phyloP scores from a whole-genome alignment of 129 eudicot genomes.

The Lactuca saligna region DNA sequence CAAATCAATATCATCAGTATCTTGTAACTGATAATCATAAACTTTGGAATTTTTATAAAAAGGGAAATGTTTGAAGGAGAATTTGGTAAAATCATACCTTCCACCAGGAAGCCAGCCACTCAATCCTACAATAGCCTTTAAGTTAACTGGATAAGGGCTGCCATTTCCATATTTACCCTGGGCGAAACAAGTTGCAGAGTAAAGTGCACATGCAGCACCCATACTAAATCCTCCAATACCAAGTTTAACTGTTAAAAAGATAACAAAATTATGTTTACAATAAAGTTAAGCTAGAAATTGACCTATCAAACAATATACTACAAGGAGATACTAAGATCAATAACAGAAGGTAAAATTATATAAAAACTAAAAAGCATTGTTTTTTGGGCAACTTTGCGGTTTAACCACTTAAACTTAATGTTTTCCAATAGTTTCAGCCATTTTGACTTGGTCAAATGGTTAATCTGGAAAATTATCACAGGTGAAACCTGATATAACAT shows the following conservation, averaged over 20 bases:
- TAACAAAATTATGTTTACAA: neutral
- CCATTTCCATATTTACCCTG: conserved; percentile 87
- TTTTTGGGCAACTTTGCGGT: no score
- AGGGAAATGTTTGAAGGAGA: neutral
- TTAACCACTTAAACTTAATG: no score
- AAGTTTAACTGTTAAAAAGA: conserved; percentile 66
- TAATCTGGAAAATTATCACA: no score
- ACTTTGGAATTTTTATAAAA: neutral
- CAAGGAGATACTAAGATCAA: no score
- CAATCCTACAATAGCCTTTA: conserved; percentile 77
- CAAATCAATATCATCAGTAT: neutral
- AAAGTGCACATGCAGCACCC: conserved; percentile 95
- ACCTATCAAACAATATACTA: no score
- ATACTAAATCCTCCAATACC: conserved; percentile 98
- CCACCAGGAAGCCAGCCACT: conserved; percentile 99
- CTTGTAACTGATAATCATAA: neutral
- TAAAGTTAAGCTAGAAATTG: neutral
- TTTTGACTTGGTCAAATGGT: no score
- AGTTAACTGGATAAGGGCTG: conserved; percentile 65
- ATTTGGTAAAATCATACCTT: conserved; percentile 39
- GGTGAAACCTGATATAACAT: no score
- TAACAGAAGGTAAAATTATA: no score
- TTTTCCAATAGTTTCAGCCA: no score
- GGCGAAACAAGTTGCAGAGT: conserved; percentile 93
- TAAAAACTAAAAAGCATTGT: no score